phyloP scores from a whole-genome alignment of 768 basidiomycete genomes.

The Mycena leptocephala region DNA sequence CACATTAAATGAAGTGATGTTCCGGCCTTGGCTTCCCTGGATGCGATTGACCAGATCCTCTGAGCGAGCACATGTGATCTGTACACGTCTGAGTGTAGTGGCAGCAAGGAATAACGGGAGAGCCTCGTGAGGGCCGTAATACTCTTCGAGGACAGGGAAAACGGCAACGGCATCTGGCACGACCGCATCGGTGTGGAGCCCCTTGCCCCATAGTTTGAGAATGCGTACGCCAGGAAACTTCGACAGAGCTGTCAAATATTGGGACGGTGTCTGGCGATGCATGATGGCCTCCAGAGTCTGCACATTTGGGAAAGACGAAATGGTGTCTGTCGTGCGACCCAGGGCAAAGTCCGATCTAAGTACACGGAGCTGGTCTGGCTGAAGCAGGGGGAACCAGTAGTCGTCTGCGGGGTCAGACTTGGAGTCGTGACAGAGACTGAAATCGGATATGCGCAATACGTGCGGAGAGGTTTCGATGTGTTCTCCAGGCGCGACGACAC shows the following conservation, averaged over 20 bases:
- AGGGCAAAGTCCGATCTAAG: neutral
- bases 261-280: neutral
- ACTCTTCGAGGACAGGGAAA: neutral
- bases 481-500: neutral
- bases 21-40: neutral
- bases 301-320: slow-evolving; percentile 13
- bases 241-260: neutral
- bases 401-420: neutral
- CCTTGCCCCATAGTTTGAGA: neutral
- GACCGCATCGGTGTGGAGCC: neutral
- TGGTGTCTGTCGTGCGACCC: neutral
- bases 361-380: neutral
- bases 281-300: neutral
- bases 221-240: slow-evolving; percentile 5
- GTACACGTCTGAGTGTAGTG: neutral
- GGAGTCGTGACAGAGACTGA: neutral
- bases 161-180: neutral
- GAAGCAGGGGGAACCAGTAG: neutral
- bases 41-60: neutral
- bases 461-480: neutral
- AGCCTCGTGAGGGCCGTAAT: neutral
- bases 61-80: neutral
- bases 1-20: neutral
- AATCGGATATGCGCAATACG: neutral
- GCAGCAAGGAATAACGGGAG: neutral